Evolutionary conservation across 2,329 filamentous ascomycete species (phyloP).

Genomic region (Aulographum hederae): DNA sequence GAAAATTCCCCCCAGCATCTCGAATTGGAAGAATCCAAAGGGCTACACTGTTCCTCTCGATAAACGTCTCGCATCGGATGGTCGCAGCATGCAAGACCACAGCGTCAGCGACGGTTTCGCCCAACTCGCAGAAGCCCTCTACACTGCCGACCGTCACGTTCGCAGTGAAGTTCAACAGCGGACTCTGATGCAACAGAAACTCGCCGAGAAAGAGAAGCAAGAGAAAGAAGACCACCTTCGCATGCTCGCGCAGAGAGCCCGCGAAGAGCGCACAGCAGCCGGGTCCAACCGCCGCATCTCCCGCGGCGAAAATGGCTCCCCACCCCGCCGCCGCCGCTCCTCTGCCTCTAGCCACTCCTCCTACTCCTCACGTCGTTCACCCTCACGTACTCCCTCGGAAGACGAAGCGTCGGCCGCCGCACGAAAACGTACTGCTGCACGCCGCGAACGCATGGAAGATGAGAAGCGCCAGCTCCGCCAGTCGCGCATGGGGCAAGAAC

Average conservation of each 20-base stretch:
- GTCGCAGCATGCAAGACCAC: constrained; percentile 77
- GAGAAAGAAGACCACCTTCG: constrained; percentile 88
- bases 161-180: constrained; percentile 89
- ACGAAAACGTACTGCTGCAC: constrained; percentile 57
- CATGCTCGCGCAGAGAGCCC: constrained; percentile 72
- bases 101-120: constrained; percentile 98
- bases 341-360: constrained; percentile 24
- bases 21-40: constrained; percentile 99
- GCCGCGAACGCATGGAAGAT: constrained; percentile 61
- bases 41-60: constrained; percentile 93
- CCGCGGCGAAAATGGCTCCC: constrained; percentile 10
- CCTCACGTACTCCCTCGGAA: too few relatives aligned
- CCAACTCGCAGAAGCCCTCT: constrained; percentile 83
- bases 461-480: constrained; percentile 82
- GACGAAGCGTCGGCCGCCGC: constrained; percentile 50
- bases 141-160: constrained; percentile 86
- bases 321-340: constrained; percentile 17
- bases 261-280: constrained; percentile 53
- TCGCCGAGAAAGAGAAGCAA: constrained; percentile 91
- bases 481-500: constrained; percentile 87
- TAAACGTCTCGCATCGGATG: constrained; percentile 87
- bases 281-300: neutral
- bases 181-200: constrained; percentile 82
- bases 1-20: constrained; percentile 79
- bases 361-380: constrained; percentile 14